These are phyloP conservation scores for Uromyces viciae-fabae DNA, from an alignment of 1,284 basidiomycete genomes.

Conservation along the genomic window DNA sequence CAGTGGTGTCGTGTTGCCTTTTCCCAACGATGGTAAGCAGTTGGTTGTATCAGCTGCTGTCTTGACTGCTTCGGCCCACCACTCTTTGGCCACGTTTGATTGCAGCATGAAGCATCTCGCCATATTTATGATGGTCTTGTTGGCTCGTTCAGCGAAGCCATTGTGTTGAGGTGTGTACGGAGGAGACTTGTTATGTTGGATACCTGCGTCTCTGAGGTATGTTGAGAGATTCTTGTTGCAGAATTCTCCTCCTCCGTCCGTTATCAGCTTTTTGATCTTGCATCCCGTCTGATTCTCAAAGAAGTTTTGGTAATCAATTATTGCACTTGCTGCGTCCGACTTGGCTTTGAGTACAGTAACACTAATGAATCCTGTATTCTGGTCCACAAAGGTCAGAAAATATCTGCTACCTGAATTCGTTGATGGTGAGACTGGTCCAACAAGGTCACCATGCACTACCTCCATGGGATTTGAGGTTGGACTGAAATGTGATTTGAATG, in stretches of 20 bases:
- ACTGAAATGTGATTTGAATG: neutral
- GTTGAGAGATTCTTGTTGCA: neutral
- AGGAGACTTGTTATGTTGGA: neutral
- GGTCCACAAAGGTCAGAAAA: neutral
- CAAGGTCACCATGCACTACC: neutral
- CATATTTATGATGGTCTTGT: constrained; percentile 7
- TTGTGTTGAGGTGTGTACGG: too few species aligned
- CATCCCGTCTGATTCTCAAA: neutral
- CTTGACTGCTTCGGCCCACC: neutral
- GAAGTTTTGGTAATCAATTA: neutral
- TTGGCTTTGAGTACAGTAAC: neutral
- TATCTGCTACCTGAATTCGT: neutral
- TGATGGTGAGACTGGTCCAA: neutral
- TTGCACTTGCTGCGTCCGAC: neutral
- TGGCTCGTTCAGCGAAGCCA: neutral
- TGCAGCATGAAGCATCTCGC: neutral
- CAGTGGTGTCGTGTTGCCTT: too few species aligned
- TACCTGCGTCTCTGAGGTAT: neutral
- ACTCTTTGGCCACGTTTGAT: neutral
- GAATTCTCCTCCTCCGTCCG: neutral
- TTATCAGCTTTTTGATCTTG: neutral
- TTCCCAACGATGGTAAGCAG: neutral
- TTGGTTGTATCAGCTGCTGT: neutral
- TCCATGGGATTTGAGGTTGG: neutral
- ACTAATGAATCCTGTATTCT: neutral